Conservation (phyloP, 1,284 basidiomycete species). For the Inonotus hispidus region DNA sequence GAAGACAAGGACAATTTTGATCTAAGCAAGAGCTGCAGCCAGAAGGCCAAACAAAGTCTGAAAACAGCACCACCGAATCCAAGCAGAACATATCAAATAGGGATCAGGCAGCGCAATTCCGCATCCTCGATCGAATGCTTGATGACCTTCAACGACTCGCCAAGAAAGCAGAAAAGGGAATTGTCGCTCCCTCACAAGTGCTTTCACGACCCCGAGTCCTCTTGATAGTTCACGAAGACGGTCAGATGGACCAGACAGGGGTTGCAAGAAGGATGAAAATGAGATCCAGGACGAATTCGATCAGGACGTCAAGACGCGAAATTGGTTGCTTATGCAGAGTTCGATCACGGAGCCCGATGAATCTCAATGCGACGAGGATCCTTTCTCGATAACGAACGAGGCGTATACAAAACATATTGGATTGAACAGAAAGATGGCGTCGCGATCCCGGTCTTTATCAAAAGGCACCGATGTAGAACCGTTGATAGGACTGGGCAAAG, state of each 20-base stretch:
- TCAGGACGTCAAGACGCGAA: background rate
- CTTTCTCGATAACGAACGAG: conserved; percentile 5
- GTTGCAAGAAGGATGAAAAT: background rate
- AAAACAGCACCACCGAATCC: background rate
- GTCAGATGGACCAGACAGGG: background rate
- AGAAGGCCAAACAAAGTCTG: background rate
- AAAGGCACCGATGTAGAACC: background rate
- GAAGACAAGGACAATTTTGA: background rate
- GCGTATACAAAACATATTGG: background rate
- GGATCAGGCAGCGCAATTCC: background rate
- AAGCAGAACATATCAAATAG: no score
- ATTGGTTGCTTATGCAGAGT: background rate
- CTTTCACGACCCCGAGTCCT: background rate
- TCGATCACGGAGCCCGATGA: conserved; percentile 10
- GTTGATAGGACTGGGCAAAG: background rate
- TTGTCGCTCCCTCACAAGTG: background rate
- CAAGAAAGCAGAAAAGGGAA: background rate
- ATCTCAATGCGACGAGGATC: conserved; percentile 5
- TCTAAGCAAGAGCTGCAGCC: background rate
- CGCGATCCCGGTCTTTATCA: background rate
- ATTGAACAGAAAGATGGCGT: background rate
- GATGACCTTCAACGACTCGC: background rate
- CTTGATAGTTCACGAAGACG: background rate
- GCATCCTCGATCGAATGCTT: background rate
- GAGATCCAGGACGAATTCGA: background rate